Evolutionary conservation across 495 filamentous ascomycete genomes (phyloP).

Genomic region (Tetracladium marchalianum): DNA sequence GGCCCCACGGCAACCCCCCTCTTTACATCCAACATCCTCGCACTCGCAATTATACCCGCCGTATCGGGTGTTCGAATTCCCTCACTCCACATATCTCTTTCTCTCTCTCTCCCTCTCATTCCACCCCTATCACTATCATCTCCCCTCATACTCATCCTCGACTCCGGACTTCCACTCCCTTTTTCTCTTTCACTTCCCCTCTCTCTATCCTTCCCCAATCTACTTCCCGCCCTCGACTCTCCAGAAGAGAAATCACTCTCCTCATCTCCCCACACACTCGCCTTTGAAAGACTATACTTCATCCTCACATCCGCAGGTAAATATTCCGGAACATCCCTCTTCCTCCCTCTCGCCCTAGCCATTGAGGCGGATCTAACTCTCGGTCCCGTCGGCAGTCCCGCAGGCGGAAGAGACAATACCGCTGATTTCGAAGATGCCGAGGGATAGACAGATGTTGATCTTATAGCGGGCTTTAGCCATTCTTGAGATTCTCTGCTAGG

Average conservation of each 20-base stretch:
- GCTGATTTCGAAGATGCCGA: neutral
- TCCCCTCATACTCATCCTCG: neutral
- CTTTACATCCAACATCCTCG: no score
- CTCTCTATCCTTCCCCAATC: slow-evolving; percentile 1
- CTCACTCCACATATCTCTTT: neutral
- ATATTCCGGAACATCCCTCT: neutral
- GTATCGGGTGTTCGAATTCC: no score
- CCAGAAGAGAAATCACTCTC: neutral
- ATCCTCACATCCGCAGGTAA: neutral
- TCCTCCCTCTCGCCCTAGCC: neutral
- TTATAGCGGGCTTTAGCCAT: slow-evolving; percentile 11
- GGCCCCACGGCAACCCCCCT: no score
- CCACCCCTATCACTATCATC: slow-evolving; percentile 1
- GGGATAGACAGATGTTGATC: neutral
- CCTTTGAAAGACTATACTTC: neutral
- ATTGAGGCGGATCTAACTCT: neutral
- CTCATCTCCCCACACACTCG: neutral
- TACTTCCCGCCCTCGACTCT: neutral
- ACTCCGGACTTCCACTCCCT: neutral
- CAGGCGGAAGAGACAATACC: neutral
- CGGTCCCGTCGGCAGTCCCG: neutral
- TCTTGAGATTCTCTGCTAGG: slow-evolving; percentile 11
- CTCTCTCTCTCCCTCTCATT: neutral
- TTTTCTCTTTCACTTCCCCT: neutral
- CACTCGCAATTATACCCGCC: no score